Conservation (phyloP, 352 stramenopile genomes). For the Pythium monospermum region DNA sequence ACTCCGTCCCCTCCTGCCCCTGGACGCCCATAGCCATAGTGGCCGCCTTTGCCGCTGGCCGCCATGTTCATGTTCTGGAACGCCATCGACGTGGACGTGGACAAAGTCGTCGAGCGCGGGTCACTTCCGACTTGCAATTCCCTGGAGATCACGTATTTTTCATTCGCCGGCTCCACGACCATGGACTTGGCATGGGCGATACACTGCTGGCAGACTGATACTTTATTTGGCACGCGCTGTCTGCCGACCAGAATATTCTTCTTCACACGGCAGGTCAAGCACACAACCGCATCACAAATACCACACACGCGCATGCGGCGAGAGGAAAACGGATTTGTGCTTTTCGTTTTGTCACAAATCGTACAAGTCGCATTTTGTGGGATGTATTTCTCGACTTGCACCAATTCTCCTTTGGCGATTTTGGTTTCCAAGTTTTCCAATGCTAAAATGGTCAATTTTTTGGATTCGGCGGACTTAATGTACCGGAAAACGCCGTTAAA, state of each 20-base stretch:
- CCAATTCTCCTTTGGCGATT: constrained; percentile 3
- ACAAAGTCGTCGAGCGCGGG: not conserved
- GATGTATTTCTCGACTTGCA: not conserved
- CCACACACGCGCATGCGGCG: constrained; percentile 23
- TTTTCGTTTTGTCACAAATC: constrained; percentile 5
- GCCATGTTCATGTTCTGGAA: no score
- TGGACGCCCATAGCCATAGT: no score
- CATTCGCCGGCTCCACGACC: constrained; percentile 15
- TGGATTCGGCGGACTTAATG: constrained; percentile 42
- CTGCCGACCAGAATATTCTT: constrained; percentile 32
- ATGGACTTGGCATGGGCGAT: constrained; percentile 25
- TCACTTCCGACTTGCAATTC: not conserved
- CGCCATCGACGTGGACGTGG: not conserved
- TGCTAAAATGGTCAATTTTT: constrained; percentile 45
- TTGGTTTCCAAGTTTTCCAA: constrained; percentile 17
- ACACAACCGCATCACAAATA: constrained; percentile 35
- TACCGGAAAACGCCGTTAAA: constrained; percentile 29
- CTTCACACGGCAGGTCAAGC: constrained; percentile 37
- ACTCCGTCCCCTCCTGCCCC: no score
- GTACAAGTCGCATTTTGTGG: constrained; percentile 5
- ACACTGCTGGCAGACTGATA: constrained; percentile 31
- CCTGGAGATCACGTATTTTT: constrained; percentile 1
- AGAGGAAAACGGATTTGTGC: constrained; percentile 8
- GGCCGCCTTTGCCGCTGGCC: no score
- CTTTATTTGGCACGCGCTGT: constrained; percentile 5